These are phyloP conservation scores for Rhododendron molle DNA, from an alignment of 148 eudicot genomes.

Conservation along the genomic window DNA sequence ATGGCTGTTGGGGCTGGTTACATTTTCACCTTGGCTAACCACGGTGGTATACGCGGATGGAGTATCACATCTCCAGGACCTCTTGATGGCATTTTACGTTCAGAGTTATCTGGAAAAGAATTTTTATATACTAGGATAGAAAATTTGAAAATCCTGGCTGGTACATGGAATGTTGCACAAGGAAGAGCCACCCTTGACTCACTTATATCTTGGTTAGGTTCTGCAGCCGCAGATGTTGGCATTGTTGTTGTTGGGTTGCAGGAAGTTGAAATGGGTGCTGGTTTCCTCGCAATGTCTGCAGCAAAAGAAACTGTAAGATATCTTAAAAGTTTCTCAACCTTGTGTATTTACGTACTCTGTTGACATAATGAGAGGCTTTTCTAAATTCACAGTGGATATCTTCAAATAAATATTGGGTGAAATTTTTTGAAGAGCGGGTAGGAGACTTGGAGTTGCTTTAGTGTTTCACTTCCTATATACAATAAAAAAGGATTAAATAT, in stretches of 20 bases:
- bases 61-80: constrained; percentile 80
- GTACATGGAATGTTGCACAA: constrained; percentile 98
- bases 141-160: constrained; percentile 71
- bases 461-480: not conserved
- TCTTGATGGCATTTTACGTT: constrained; percentile 56
- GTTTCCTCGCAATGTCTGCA: constrained; percentile 96
- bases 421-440: no score
- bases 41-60: constrained; percentile 98
- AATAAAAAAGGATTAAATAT: not conserved
- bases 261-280: constrained; percentile 99
- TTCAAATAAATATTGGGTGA: not conserved
- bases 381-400: not conserved
- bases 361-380: not conserved
- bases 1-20: constrained; percentile 72
- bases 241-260: constrained; percentile 85
- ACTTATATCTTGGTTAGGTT: constrained; percentile 84
- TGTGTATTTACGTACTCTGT: not conserved
- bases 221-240: constrained; percentile 65
- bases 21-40: constrained; percentile 70
- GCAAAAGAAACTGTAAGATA: constrained; percentile 89
- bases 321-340: not conserved
- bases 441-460: no score
- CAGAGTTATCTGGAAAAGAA: constrained; percentile 73
- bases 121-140: constrained; percentile 75
- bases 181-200: constrained; percentile 85